Percentiles rank a stretch among this genome's conserved stretches.
Evolutionary conservation across 2,329 filamentous ascomycete species (phyloP).

Genomic region (Botryotinia narcissicola): DNA sequence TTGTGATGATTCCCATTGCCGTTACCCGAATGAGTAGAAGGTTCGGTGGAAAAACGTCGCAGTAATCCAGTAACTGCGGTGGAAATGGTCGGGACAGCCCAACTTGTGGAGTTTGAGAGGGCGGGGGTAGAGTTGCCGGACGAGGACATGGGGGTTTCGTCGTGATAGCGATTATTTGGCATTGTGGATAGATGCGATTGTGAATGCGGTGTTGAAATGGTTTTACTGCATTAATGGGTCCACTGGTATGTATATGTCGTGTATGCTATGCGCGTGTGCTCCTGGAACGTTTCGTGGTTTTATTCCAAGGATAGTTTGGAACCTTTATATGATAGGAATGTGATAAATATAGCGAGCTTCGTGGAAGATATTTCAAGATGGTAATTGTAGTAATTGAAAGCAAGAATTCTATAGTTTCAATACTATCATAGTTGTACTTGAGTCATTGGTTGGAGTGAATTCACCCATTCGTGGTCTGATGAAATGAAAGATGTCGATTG

Average conservation of each 20-base stretch:
- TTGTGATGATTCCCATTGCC: slow-evolving; percentile 26
- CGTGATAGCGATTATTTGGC: slow-evolving; percentile 19
- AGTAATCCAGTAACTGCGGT: slow-evolving; percentile 62
- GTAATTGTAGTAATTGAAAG: neutral
- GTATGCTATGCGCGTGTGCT: neutral
- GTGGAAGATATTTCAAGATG: neutral
- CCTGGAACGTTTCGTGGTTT: neutral
- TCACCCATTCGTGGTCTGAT: neutral
- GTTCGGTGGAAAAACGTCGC: slow-evolving; percentile 61
- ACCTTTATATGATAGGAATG: neutral
- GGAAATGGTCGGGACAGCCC: slow-evolving; percentile 47
- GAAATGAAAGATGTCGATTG: neutral
- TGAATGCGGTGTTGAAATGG: neutral
- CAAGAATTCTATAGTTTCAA: neutral
- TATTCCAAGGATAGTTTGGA: neutral
- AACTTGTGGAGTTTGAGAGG: slow-evolving; percentile 43
- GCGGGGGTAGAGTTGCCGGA: slow-evolving; percentile 35
- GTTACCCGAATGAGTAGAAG: slow-evolving; percentile 22
- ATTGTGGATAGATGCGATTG: slow-evolving; percentile 2
- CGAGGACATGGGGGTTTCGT: slow-evolving; percentile 27
- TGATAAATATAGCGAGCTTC: neutral
- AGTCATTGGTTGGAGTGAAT: neutral
- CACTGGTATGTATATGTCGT: neutral
- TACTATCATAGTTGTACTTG: neutral
- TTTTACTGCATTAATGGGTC: slow-evolving; percentile 10